Evolutionary conservation across 2,329 filamentous ascomycete species (phyloP), one percentile per base, ranked within the genome.

Genomic region (Fusarium sterilihyphosum): DNA sequence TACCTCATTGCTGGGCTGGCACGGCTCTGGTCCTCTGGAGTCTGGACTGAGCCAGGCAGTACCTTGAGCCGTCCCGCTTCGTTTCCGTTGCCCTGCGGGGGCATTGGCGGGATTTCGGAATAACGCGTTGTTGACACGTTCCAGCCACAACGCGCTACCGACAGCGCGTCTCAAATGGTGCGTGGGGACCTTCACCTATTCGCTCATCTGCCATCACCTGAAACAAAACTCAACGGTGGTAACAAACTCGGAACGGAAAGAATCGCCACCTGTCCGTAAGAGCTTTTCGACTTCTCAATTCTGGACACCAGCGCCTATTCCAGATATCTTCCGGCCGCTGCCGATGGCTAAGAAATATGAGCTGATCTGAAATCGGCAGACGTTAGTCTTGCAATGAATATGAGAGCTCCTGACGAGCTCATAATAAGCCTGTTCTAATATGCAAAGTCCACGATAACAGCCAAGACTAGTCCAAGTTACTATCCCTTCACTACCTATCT

Each of bases 111-210:
- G 61, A 63, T 63, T 63, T 63, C 61, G 41, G 50, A 57, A 58
- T 10, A 22, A 40, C 31, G 47, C 31, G 38, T 47, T 47, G 26
- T 29, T 14, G 31, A 47, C 40, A 24, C 22, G 17, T 3, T 16
- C 8, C 17, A 52, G n/a, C 6, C 22, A 35, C 8, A 37, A 35
- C n/a, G 17, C 31, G 49, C 49, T 35, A 24, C 22, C 10, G 9
- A 22, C 10, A 14, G 4, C 43, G 40, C 49, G 31, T 38, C 20
- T n/a, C 33, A 29, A 37, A 38, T 70, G 46, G 61, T 66, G 54
- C 41, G 41, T 59, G 61, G 65, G 67, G 57, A 49, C n/a, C 29
- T 4, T 56, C 35, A 24, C 18, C 46, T 44, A 70, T 68, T 69
- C 61, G 65, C 26, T 61, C 20, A 49, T 31, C 5, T 12, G 24